Conservation (phyloP, 108 stramenopile genomes). For the Cafeteria roenbergensis region DNA sequence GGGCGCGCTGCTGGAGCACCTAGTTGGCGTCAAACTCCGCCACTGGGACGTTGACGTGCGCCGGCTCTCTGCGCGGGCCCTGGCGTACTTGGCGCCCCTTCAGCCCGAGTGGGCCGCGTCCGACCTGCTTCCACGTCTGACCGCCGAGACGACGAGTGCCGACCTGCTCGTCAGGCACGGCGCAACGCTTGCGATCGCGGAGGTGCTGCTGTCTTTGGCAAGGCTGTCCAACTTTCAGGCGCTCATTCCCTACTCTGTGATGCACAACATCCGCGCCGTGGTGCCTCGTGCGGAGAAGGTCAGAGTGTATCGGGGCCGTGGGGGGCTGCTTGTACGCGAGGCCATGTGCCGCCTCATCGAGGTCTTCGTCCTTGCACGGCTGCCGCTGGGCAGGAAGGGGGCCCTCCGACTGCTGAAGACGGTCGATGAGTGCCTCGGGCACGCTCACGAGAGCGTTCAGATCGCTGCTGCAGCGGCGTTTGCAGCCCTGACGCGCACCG, state of each 20-base stretch:
- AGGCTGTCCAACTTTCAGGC: no score
- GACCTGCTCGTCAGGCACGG: slow-evolving; percentile 67
- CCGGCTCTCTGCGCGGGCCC: slow-evolving; percentile 51
- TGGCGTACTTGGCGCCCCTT: slow-evolving; percentile 47
- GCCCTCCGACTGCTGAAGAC: slow-evolving; percentile 77
- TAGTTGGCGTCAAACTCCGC: slow-evolving; percentile 53
- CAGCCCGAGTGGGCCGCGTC: slow-evolving; percentile 43
- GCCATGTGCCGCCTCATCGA: slow-evolving; percentile 81
- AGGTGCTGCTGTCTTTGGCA: slow-evolving; percentile 59
- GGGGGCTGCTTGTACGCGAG: slow-evolving; percentile 77
- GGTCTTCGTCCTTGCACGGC: slow-evolving; percentile 54
- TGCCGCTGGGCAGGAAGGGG: slow-evolving; percentile 57
- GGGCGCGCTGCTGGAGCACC: slow-evolving; percentile 54
- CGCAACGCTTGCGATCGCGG: slow-evolving; percentile 63
- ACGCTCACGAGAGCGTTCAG: slow-evolving; percentile 81
- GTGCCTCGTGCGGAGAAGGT: slow-evolving; percentile 74
- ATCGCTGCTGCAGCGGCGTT: slow-evolving; percentile 59
- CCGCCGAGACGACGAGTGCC: slow-evolving; percentile 48
- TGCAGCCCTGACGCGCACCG: slow-evolving; percentile 38
- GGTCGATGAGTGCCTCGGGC: slow-evolving; percentile 69
- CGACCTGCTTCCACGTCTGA: slow-evolving; percentile 55
- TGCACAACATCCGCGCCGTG: slow-evolving; percentile 40
- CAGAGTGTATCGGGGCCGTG: slow-evolving; percentile 83
- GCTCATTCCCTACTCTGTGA: slow-evolving; percentile 4
- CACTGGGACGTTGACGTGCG: slow-evolving; percentile 86